Evolutionary conservation across 2,329 filamentous ascomycete genomes (phyloP).

Genomic region (Eurotiales sp.): DNA sequence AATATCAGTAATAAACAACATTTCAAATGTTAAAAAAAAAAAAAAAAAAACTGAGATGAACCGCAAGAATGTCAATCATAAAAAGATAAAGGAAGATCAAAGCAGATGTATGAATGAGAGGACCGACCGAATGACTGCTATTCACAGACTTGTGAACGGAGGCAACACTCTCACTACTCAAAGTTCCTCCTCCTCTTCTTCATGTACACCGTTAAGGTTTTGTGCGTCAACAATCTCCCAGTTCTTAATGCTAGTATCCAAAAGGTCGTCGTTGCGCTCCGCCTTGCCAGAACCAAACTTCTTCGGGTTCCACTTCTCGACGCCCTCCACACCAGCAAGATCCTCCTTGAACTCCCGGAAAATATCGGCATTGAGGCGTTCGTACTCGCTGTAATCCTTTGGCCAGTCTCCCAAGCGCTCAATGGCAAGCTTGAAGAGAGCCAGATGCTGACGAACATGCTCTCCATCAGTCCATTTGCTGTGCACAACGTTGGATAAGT

Average conservation of each 20-base stretch:
- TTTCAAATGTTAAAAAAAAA: no score
- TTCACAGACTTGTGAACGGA: no score
- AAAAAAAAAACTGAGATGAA: no score
- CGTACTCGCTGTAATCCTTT: constrained; percentile 48
- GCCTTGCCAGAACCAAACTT: constrained; percentile 46
- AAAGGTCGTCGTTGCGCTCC: constrained; percentile 33
- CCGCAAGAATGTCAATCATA: no score
- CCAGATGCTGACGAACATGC: constrained; percentile 34
- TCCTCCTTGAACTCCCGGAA: constrained; percentile 38
- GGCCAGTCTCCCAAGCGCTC: constrained; percentile 41
- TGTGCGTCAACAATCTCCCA: constrained; percentile 23
- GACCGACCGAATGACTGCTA: no score
- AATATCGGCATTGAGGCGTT: constrained; percentile 44
- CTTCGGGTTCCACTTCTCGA: constrained; percentile 49
- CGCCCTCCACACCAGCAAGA: constrained; percentile 41
- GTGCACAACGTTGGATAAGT: constrained; percentile 17
- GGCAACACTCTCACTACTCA: constrained; percentile 1
- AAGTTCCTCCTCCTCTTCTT: constrained; percentile 20
- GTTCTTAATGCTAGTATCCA: constrained; percentile 20
- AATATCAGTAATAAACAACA: no score
- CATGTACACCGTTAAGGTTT: constrained; percentile 14
- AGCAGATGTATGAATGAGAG: no score
- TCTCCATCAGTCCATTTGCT: constrained; percentile 25
- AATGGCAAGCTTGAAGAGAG: constrained; percentile 37
- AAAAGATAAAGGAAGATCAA: no score